Base-by-base conservation (phyloP, 1,139 yeast species). In the Yamadazyma sp. region DNA sequence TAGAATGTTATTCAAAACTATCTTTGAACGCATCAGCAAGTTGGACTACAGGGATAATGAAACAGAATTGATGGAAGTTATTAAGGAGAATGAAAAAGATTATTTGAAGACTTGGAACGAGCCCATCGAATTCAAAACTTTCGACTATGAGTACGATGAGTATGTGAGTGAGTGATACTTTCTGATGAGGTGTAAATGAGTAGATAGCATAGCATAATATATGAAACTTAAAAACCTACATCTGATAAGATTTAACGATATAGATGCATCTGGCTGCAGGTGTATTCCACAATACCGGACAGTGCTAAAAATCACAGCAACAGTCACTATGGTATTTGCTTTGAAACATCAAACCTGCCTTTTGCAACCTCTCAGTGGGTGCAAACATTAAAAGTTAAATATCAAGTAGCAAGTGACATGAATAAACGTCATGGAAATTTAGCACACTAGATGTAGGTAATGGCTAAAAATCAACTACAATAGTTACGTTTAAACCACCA, bases 1-100 rank as follows among this genome's bases (percentile, higher is more conserved):
- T 37, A 73, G 75, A 17, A 68, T 67, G 39, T 87, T 88, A 56
- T 80, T 87, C 47, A 65, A 68, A 48, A 48, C 64, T 27, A 73
- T 83, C 45, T 82, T 79, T 64, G 58, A 63, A 35, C 8, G 27
- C 6, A 35, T 38, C 7, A 38, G 42, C 29, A 64, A 73, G 28
- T 53, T 81, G 80, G 2, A 61, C 59, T 2, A 39, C 50, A 33
- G 29, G 16, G 39, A 44, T 33, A 43, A 41, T 7, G 53, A 51
- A 25, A 57, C 52, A 5, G 44, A 47, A 8, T 59, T 68, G 3
- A 21, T 45, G 15, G 38, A 44, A 7, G 36, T 57, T 35, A 44
- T 78, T 17, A 47, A 57, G 11, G 41, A 54, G 14, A 56, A 67
- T 34, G 50, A 52, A 38, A 52, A 54, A 1, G 47, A 37, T 6